These are phyloP conservation scores for Rhizopogon vulgaris DNA, from an alignment of 768 basidiomycete species.

Conservation along the genomic window DNA sequence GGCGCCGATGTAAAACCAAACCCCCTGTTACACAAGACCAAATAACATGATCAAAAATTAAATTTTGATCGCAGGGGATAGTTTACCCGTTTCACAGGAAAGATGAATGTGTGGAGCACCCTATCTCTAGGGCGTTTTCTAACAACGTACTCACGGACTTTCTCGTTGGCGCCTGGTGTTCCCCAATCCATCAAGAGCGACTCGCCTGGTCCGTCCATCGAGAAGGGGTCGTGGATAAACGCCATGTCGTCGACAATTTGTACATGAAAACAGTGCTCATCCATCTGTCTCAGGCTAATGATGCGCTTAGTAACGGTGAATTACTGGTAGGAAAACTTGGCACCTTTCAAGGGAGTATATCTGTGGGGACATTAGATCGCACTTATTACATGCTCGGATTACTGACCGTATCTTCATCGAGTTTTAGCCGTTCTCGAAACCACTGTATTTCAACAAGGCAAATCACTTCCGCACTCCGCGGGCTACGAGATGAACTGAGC, in stretches of 20 bases:
- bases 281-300: constrained; percentile 28
- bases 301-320: neutral
- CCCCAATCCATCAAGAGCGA: constrained; percentile 55
- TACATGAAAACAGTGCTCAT: constrained; percentile 38
- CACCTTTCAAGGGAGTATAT: constrained; percentile 25
- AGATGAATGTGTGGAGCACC: constrained; percentile 47
- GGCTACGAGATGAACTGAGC: constrained; percentile 36
- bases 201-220: constrained; percentile 38
- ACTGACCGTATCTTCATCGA: constrained; percentile 38
- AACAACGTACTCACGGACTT: constrained; percentile 29
- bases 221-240: constrained; percentile 51
- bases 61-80: neutral
- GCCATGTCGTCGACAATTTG: constrained; percentile 33
- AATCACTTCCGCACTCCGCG: constrained; percentile 24
- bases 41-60: constrained; percentile 5
- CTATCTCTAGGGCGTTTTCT: constrained; percentile 9
- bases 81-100: constrained; percentile 38
- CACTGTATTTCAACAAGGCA: constrained; percentile 25
- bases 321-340: neutral
- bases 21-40: constrained; percentile 23
- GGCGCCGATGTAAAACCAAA: constrained; percentile 50
- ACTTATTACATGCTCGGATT: neutral
- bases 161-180: constrained; percentile 25
- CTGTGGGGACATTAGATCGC: constrained; percentile 8
- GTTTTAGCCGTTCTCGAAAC: constrained; percentile 21